These are phyloP conservation scores for Ceratobasidium sp. DNA, from an alignment of 1,284 basidiomycete genomes.

Conservation along the genomic window DNA sequence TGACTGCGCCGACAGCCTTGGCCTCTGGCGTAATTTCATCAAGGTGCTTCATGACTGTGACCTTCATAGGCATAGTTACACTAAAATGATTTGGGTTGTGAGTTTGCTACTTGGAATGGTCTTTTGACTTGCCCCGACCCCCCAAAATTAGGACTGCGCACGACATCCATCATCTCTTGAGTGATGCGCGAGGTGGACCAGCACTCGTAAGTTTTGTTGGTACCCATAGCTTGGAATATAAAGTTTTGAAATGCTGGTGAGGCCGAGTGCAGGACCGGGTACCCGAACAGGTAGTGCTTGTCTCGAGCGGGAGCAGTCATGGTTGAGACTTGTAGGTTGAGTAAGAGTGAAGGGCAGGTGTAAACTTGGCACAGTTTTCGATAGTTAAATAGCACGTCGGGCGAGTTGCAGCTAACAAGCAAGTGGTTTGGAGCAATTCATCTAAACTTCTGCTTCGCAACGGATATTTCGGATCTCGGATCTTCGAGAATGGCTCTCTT, in stretches of 20 bases:
- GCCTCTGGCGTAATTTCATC: slow-evolving; percentile 49
- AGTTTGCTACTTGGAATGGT: background rate
- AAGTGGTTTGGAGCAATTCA: background rate
- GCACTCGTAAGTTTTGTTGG: slow-evolving; percentile 45
- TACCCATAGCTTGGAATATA: slow-evolving; percentile 46
- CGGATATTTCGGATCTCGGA: slow-evolving; percentile 37
- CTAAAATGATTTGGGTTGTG: slow-evolving; percentile 37
- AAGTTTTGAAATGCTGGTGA: slow-evolving; percentile 50
- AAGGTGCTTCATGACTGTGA: slow-evolving; percentile 47
- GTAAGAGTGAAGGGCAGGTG: background rate
- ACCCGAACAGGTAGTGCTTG: slow-evolving; percentile 44
- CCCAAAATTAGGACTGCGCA: slow-evolving; percentile 47
- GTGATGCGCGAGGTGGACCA: slow-evolving; percentile 50
- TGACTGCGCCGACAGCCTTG: slow-evolving; percentile 48
- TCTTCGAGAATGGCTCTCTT: slow-evolving; percentile 4
- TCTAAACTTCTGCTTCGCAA: background rate
- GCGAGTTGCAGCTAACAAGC: background rate
- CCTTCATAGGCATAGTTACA: slow-evolving; percentile 51
- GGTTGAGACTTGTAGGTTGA: background rate
- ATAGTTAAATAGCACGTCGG: background rate
- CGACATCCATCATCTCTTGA: slow-evolving; percentile 46
- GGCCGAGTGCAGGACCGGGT: slow-evolving; percentile 51
- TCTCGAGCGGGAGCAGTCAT: slow-evolving; percentile 18
- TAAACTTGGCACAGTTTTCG: background rate
- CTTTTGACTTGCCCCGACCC: slow-evolving; percentile 42